phyloP scores from a whole-genome alignment of 345 rosid species.

The Hibiscus syriacus region DNA sequence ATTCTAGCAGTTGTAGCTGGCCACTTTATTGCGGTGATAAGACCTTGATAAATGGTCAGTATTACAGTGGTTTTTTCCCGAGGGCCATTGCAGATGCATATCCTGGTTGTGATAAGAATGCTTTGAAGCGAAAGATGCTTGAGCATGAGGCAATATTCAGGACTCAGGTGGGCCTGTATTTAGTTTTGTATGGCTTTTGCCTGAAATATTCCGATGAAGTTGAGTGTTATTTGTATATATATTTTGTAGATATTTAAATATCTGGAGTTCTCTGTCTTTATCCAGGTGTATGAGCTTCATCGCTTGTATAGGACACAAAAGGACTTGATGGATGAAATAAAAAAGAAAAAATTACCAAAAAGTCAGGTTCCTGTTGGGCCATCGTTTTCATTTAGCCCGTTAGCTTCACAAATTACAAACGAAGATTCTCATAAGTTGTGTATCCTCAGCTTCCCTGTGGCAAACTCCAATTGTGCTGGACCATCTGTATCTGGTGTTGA shows the following conservation, averaged over 20 bases:
- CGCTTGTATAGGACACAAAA: conserved; percentile 56
- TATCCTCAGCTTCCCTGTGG: conserved; percentile 47
- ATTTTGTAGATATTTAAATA: conserved; percentile 10
- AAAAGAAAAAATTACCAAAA: conserved; percentile 38
- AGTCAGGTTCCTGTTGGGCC: conserved; percentile 30
- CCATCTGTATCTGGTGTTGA: conserved; percentile 39
- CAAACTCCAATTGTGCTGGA: conserved; percentile 41
- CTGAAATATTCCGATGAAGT: conserved; percentile 10
- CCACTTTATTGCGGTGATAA: conserved; percentile 43
- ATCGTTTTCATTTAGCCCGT: conserved; percentile 48
- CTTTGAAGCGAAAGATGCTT: conserved; percentile 64
- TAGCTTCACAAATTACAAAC: conserved; percentile 43
- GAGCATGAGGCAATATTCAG: conserved; percentile 77
- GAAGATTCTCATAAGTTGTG: conserved; percentile 69
- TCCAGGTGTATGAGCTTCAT: conserved; percentile 61
- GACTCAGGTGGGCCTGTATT: conserved; percentile 49
- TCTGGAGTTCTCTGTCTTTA: conserved; percentile 11
- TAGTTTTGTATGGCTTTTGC: neutral
- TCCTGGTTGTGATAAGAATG: conserved; percentile 46
- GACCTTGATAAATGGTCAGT: conserved; percentile 38
- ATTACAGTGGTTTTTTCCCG: conserved; percentile 40
- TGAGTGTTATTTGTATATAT: conserved; percentile 14
- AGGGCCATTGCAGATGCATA: conserved; percentile 35
- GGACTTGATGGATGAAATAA: conserved; percentile 60
- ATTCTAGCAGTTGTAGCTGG: conserved; percentile 58